phyloP scores from a whole-genome alignment of 345 rosid species.

The Eucalyptus polybractea region DNA sequence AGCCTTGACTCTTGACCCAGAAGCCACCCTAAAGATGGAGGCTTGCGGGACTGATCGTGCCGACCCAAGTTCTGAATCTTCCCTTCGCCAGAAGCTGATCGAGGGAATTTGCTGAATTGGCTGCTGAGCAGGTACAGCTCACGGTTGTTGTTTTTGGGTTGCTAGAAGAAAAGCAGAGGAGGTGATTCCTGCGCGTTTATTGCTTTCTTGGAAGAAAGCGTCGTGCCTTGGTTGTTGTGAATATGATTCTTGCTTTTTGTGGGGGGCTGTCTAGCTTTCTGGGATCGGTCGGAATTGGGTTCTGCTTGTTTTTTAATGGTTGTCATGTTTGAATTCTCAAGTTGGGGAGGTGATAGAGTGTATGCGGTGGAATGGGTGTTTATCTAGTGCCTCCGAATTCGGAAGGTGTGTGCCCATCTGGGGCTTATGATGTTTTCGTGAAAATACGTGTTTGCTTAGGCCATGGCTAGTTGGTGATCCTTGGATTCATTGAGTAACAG shows the following conservation, averaged over 20 bases:
- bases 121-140: neutral
- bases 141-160: neutral
- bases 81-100: neutral
- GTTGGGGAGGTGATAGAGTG: neutral
- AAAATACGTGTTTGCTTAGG: neutral
- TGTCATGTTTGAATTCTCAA: neutral
- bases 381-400: neutral
- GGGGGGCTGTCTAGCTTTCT: neutral
- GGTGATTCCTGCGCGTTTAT: neutral
- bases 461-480: neutral
- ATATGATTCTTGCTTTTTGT: neutral
- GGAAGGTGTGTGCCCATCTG: neutral
- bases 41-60: neutral
- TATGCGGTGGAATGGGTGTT: neutral
- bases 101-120: neutral
- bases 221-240: neutral
- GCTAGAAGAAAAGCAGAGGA: neutral
- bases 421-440: neutral
- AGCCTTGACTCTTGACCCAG: neutral
- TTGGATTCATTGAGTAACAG: neutral
- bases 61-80: neutral
- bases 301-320: neutral
- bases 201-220: neutral
- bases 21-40: neutral
- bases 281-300: neutral